Evolutionary conservation across 306 rosid species (phyloP).

Genomic region (Trichosanthes cucumerina): DNA sequence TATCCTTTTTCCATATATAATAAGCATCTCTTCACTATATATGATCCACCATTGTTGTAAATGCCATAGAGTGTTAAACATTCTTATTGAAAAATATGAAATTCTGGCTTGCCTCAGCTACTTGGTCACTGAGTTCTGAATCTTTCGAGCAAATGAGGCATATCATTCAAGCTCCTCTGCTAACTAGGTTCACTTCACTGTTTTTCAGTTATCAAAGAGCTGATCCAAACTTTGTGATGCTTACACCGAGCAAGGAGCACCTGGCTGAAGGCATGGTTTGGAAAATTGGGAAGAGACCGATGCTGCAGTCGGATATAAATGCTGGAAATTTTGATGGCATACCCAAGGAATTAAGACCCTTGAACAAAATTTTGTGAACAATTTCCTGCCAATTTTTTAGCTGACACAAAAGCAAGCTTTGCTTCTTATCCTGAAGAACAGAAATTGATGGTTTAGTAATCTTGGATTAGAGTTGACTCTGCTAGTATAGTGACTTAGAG

Average conservation of each 20-base stretch:
- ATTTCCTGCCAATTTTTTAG: background rate
- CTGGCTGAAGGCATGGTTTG: constrained; percentile 71
- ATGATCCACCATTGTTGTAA: background rate
- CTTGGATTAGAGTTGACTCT: background rate
- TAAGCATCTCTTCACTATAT: background rate
- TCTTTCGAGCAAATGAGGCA: background rate
- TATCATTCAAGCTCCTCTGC: background rate
- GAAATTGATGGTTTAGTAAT: background rate
- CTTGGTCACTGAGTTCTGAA: background rate
- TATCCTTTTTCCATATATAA: background rate
- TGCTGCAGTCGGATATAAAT: constrained; percentile 60
- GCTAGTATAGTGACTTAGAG: background rate
- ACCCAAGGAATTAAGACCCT: constrained; percentile 71
- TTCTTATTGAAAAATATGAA: background rate
- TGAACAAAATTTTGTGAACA: constrained; percentile 46
- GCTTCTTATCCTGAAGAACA: constrained; percentile 5
- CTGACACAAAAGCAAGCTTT: background rate
- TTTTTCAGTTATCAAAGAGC: constrained; percentile 85
- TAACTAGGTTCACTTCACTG: background rate
- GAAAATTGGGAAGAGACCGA: constrained; percentile 68
- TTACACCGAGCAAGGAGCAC: constrained; percentile 87
- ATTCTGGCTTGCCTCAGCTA: background rate
- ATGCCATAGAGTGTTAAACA: background rate
- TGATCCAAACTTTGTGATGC: constrained; percentile 88
- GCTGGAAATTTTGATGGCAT: constrained; percentile 75